Evolutionary conservation across 345 rosid genomes (phyloP).

Genomic region (Camelina sativa): DNA sequence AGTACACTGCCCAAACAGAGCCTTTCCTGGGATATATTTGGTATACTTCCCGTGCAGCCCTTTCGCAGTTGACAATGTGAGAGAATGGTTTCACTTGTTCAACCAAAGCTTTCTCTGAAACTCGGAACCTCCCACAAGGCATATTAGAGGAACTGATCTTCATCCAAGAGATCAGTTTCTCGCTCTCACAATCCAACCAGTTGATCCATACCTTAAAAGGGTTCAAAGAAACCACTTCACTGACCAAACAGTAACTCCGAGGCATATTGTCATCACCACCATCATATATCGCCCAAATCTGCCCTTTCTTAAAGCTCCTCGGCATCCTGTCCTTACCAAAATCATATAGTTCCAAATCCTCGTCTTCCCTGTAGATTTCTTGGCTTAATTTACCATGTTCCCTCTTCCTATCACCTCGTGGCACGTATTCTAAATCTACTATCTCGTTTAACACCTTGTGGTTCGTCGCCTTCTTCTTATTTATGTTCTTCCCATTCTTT

Average conservation of each 20-base stretch:
- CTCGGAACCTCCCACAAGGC: conserved; percentile 75
- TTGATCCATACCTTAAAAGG: conserved; percentile 76
- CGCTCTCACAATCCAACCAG: conserved; percentile 68
- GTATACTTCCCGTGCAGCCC: conserved; percentile 76
- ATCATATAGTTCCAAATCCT: conserved; percentile 62
- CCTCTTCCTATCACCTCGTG: conserved; percentile 40
- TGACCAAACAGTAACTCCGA: conserved; percentile 75
- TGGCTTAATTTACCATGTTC: conserved; percentile 30
- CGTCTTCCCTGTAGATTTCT: conserved; percentile 48
- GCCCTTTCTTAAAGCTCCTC: conserved; percentile 77
- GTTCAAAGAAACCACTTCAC: conserved; percentile 67
- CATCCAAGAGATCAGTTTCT: conserved; percentile 52
- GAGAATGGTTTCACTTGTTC: conserved; percentile 67
- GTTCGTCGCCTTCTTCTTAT: conserved; percentile 31
- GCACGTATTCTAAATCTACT: conserved; percentile 38
- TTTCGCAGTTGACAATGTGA: conserved; percentile 71
- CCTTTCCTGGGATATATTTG: conserved; percentile 86
- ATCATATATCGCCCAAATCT: conserved; percentile 79
- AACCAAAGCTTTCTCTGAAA: conserved; percentile 49
- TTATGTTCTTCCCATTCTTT: conserved; percentile 25
- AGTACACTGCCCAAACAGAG: conserved; percentile 80
- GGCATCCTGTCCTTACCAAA: conserved; percentile 67
- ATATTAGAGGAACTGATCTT: conserved; percentile 50
- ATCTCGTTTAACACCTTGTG: conserved; percentile 37
- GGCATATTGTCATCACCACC: conserved; percentile 71